Evolutionary conservation across 345 rosid species (phyloP).

Genomic region (Citrus hindsii): DNA sequence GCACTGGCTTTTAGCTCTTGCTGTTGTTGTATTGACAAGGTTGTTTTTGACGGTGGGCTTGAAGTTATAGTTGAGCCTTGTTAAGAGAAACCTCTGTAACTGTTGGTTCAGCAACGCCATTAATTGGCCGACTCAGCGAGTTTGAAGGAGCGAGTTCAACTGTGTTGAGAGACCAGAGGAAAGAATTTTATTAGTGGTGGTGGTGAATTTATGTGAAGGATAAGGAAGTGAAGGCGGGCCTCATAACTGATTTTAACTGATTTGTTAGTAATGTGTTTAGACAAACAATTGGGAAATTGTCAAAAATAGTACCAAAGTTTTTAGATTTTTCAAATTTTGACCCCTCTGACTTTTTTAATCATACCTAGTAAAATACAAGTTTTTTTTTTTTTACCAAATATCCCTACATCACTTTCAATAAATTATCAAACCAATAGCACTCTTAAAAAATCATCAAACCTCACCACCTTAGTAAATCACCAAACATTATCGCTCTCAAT

Average conservation of each 20-base stretch:
- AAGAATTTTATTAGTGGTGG: conserved; percentile 1
- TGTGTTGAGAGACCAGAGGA: conserved; percentile 13
- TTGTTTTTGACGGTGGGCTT: conserved; percentile 21
- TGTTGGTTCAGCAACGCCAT: conserved; percentile 72
- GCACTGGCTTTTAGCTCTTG: conserved; percentile 30
- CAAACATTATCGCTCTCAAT: too few relatives aligned
- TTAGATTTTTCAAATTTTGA: too few relatives aligned
- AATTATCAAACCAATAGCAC: too few relatives aligned
- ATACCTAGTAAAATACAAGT: too few relatives aligned
- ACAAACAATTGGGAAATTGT: too few relatives aligned
- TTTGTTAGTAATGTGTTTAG: too few relatives aligned
- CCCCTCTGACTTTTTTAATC: too few relatives aligned
- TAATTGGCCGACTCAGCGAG: conserved; percentile 29
- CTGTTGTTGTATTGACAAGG: neutral
- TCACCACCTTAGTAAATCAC: too few relatives aligned
- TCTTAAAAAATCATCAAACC: too few relatives aligned
- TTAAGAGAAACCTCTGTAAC: conserved; percentile 51
- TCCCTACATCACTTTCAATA: too few relatives aligned
- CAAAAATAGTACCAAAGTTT: too few relatives aligned
- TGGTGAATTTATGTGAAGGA: conserved; percentile 17
- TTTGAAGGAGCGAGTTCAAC: conserved; percentile 18
- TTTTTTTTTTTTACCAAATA: too few relatives aligned
- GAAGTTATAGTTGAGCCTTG: conserved; percentile 25
- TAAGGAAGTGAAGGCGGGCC: conserved; percentile 34
- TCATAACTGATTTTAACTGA: conserved; percentile 35